Conservation (phyloP, 2,329 filamentous ascomycete genomes). For the Aspergillus sp. region DNA sequence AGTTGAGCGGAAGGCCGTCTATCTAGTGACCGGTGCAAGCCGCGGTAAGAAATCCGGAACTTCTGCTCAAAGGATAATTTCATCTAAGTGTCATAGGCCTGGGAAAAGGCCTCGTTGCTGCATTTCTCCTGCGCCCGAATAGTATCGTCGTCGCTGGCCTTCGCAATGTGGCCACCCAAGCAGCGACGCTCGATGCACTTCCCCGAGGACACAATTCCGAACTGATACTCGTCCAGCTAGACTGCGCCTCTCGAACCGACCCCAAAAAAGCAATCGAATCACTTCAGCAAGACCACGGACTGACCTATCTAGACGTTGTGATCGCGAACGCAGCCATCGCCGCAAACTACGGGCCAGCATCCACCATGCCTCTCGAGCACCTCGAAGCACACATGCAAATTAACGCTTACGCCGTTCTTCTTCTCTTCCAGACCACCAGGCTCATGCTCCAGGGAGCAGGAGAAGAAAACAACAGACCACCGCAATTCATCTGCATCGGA, state of each 20-base stretch:
- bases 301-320: not conserved
- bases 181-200: not conserved
- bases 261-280: not conserved
- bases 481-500: not conserved
- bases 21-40: slow-evolving; percentile 4
- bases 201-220: not conserved
- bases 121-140: not conserved
- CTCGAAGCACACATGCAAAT: not conserved
- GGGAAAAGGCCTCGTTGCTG: not conserved
- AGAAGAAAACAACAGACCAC: not conserved
- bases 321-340: slow-evolving; percentile 3
- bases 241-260: not conserved
- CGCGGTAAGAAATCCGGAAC: not conserved
- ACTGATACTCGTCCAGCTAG: not conserved
- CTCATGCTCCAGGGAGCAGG: not conserved
- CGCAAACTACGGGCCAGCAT: not conserved
- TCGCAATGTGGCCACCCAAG: not conserved
- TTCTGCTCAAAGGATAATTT: no score
- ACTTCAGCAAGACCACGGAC: not conserved
- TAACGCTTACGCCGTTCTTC: not conserved
- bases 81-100: not conserved
- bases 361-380: not conserved
- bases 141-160: not conserved
- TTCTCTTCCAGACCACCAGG: slow-evolving; percentile 1
- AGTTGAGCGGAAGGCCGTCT: not conserved